Evolutionary conservation across 331 rosid genomes (phyloP).

Genomic region (Acacia concinna): DNA sequence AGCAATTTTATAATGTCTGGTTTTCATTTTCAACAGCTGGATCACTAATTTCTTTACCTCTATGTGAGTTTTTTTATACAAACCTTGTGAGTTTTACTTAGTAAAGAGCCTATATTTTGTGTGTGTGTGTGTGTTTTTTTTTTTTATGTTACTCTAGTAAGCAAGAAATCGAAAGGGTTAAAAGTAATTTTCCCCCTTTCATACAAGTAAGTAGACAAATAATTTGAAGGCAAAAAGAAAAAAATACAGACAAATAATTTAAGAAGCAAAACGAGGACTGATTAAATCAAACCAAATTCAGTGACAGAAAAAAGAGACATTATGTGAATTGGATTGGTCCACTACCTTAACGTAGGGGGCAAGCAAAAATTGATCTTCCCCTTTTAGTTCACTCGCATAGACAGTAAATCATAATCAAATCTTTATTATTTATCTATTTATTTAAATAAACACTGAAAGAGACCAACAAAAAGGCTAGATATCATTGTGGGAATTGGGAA

Average conservation of each 20-base stretch:
- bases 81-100: no score
- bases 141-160: no score
- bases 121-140: no score
- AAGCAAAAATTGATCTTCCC: conserved; percentile 25
- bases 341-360: conserved; percentile 13
- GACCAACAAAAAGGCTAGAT: not conserved
- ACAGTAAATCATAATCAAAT: conserved; percentile 15
- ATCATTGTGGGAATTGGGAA: conserved; percentile 35
- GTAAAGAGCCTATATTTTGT: no score
- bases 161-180: not conserved
- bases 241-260: not conserved
- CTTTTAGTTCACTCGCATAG: conserved; percentile 34
- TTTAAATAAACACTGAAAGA: not conserved
- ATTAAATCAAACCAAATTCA: not conserved
- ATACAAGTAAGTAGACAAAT: not conserved
- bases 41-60: no score
- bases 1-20: no score
- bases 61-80: no score
- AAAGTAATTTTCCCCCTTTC: not conserved
- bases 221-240: not conserved
- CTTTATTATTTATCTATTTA: not conserved
- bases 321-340: not conserved
- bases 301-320: not conserved
- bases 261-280: not conserved
- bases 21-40: no score